Evolutionary conservation across 1,284 basidiomycete species (phyloP).

Genomic region (Ganoderma multipileum): DNA sequence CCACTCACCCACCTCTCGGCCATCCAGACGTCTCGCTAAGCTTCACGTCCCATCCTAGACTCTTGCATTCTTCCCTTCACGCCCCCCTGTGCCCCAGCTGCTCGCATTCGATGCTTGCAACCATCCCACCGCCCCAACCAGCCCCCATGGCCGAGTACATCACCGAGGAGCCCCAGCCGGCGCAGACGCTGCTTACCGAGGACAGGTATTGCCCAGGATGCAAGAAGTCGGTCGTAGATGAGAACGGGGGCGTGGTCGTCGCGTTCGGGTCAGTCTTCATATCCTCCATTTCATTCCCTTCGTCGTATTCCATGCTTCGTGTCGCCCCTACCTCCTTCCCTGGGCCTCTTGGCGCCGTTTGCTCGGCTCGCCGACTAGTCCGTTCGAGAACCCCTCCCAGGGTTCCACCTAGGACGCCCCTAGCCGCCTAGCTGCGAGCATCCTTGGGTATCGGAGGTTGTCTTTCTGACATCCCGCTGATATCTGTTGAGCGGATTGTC

Average conservation of each 20-base stretch:
- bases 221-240: constrained; percentile 82
- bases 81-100: background rate
- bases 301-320: constrained; percentile 11
- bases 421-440: background rate
- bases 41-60: background rate
- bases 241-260: constrained; percentile 87
- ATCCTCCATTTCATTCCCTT: constrained; percentile 29
- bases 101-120: constrained; percentile 24
- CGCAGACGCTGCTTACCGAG: constrained; percentile 47
- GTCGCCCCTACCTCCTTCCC: background rate
- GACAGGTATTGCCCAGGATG: constrained; percentile 86
- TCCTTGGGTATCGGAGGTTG: background rate
- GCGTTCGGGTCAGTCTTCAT: constrained; percentile 79
- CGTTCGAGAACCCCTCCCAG: background rate
- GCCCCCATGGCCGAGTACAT: constrained; percentile 26
- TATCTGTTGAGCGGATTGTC: background rate
- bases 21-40: background rate
- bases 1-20: background rate
- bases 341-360: background rate
- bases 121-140: constrained; percentile 21
- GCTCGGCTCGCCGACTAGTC: background rate
- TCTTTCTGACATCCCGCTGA: background rate
- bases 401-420: background rate
- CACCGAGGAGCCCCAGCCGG: constrained; percentile 12
- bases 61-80: background rate